Conservation (phyloP, 345 rosid genomes). For the Populus nigra region DNA sequence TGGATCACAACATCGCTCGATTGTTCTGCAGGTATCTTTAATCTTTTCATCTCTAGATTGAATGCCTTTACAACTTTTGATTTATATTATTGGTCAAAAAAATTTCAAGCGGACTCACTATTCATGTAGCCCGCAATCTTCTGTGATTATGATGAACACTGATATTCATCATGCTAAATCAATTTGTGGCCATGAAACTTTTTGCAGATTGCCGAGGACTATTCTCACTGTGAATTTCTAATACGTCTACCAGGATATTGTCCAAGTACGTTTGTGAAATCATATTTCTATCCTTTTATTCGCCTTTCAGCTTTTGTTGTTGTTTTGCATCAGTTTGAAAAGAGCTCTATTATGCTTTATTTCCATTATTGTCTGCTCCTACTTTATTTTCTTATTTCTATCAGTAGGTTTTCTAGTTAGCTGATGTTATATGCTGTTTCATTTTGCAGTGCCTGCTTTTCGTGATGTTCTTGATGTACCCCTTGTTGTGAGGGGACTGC, state of each 20-base stretch:
- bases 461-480: constrained; percentile 96
- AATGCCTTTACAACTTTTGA: too few species aligned
- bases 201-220: constrained; percentile 93
- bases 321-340: not conserved
- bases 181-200: constrained; percentile 11
- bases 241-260: constrained; percentile 99
- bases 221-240: constrained; percentile 90
- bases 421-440: not conserved
- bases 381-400: too few species aligned
- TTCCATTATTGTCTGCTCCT: too few species aligned
- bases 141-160: too few species aligned
- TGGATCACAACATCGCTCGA: constrained; percentile 87
- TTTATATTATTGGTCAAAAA: too few species aligned
- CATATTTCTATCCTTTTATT: not conserved
- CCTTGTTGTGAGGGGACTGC: constrained; percentile 90
- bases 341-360: too few species aligned
- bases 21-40: constrained; percentile 87
- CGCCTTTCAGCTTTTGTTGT: not conserved
- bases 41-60: not conserved
- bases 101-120: too few species aligned
- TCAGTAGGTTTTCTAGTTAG: too few species aligned
- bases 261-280: constrained; percentile 63
- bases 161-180: constrained; percentile 2
- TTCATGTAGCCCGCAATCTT: too few species aligned
- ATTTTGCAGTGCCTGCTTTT: constrained; percentile 89